Conservation (phyloP, 1,139 yeast species). For the Nematodospora anomalae region DNA sequence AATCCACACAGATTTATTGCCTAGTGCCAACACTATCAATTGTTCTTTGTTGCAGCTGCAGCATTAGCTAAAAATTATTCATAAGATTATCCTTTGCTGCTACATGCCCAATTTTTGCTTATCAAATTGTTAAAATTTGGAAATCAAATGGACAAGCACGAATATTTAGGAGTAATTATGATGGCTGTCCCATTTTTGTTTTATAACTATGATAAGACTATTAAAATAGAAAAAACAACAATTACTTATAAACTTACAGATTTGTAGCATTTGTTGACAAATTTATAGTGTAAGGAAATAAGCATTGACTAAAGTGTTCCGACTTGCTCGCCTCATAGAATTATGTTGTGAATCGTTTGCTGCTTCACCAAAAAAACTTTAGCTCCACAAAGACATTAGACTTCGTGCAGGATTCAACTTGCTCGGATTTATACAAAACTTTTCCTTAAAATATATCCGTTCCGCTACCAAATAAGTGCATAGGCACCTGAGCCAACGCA, state of each 20-base stretch:
- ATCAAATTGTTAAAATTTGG: conserved; percentile 73
- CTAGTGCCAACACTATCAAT: conserved; percentile 83
- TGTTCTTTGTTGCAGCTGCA: conserved; percentile 79
- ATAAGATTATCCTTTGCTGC: conserved; percentile 61
- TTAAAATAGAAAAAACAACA: conserved; percentile 52
- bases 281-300: no score
- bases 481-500: no score
- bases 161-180: conserved; percentile 61
- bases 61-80: conserved; percentile 87
- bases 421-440: no score
- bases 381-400: no score
- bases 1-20: conserved; percentile 69
- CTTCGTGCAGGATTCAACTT: no score
- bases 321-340: no score
- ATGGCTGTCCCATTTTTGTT: conserved; percentile 76
- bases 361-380: no score
- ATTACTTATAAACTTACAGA: conserved; percentile 57
- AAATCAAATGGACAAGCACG: conserved; percentile 87
- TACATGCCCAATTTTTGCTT: conserved; percentile 51
- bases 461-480: no score
- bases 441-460: no score
- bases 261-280: no score
- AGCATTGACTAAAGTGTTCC: no score
- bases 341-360: no score
- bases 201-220: conserved; percentile 56